Evolutionary conservation across 495 filamentous ascomycete species (phyloP).

Genomic region (Talaromyces wortmannii): DNA sequence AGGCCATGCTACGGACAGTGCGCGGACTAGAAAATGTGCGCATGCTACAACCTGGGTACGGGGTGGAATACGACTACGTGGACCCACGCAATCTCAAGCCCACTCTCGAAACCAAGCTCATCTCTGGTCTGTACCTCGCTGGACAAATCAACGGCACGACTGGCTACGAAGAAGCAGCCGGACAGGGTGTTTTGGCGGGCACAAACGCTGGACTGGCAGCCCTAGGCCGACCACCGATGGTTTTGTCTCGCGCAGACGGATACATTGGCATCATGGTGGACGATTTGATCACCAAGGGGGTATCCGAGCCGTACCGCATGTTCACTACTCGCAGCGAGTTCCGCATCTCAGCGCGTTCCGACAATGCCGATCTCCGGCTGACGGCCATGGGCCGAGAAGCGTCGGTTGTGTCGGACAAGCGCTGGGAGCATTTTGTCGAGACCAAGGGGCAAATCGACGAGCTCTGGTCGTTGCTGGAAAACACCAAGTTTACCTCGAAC

Average conservation of each 20-base stretch:
- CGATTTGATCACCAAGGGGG: constrained; percentile 94
- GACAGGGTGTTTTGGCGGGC: constrained; percentile 87
- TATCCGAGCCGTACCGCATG: constrained; percentile 97
- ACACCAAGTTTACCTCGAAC: constrained; percentile 43
- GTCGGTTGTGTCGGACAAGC: constrained; percentile 70
- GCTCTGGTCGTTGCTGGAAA: constrained; percentile 51
- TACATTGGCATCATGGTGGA: constrained; percentile 99
- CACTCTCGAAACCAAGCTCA: constrained; percentile 89
- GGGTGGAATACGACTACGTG: constrained; percentile 98
- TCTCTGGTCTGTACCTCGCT: constrained; percentile 83
- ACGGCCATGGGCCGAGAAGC: constrained; percentile 70
- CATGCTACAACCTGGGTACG: constrained; percentile 96
- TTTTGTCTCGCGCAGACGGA: constrained; percentile 74
- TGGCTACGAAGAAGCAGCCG: constrained; percentile 94
- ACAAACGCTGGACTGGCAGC: constrained; percentile 85
- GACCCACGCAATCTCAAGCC: constrained; percentile 82
- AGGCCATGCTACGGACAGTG: constrained; percentile 75
- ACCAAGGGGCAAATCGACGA: constrained; percentile 57
- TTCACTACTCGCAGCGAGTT: constrained; percentile 96
- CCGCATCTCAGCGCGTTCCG: constrained; percentile 80
- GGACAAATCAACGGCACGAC: constrained; percentile 99
- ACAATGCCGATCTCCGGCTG: constrained; percentile 88
- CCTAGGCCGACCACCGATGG: constrained; percentile 53
- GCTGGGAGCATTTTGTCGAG: constrained; percentile 65
- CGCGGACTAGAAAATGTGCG: constrained; percentile 78